Conservation (phyloP, 192 early-diverging fungal genomes). For the Coemansia sp. region DNA sequence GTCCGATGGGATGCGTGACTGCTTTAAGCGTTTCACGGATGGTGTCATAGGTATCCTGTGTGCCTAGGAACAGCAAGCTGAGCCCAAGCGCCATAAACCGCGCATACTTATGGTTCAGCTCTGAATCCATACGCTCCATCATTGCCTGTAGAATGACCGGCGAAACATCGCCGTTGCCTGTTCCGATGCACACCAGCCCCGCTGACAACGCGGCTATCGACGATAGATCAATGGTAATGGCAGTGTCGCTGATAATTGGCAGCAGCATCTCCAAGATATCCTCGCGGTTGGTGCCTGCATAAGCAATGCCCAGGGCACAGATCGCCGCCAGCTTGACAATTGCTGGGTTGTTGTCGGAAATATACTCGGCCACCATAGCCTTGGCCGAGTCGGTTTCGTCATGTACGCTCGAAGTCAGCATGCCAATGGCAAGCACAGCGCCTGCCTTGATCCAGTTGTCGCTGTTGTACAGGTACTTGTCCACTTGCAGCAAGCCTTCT, state of each 20-base stretch:
- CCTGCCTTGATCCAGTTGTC: conserved; percentile 90
- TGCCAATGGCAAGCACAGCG: conserved; percentile 88
- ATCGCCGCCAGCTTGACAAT: conserved; percentile 76
- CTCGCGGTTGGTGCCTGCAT: conserved; percentile 84
- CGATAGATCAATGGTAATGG: conserved; percentile 82
- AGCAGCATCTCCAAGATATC: conserved; percentile 80
- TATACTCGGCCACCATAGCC: conserved; percentile 81
- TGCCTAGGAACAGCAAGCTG: conserved; percentile 84
- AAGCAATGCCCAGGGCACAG: conserved; percentile 90
- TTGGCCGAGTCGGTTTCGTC: conserved; percentile 90
- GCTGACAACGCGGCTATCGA: conserved; percentile 85
- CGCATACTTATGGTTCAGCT: conserved; percentile 84
- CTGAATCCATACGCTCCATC: conserved; percentile 87
- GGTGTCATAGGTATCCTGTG: conserved; percentile 86
- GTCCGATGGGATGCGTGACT: conserved; percentile 89
- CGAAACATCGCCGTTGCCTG: conserved; percentile 85
- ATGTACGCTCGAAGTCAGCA: conserved; percentile 85
- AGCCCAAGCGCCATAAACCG: conserved; percentile 94
- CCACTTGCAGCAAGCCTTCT: conserved; percentile 83
- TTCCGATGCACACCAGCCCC: conserved; percentile 90
- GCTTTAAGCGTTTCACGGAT: conserved; percentile 92
- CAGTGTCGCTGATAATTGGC: conserved; percentile 77
- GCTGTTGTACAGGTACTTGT: conserved; percentile 85
- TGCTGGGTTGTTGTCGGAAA: conserved; percentile 58
- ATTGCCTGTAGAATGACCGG: conserved; percentile 88